Evolutionary conservation across 2,329 filamentous ascomycete species (phyloP).

Genomic region (Beauveria rudraprayagi): DNA sequence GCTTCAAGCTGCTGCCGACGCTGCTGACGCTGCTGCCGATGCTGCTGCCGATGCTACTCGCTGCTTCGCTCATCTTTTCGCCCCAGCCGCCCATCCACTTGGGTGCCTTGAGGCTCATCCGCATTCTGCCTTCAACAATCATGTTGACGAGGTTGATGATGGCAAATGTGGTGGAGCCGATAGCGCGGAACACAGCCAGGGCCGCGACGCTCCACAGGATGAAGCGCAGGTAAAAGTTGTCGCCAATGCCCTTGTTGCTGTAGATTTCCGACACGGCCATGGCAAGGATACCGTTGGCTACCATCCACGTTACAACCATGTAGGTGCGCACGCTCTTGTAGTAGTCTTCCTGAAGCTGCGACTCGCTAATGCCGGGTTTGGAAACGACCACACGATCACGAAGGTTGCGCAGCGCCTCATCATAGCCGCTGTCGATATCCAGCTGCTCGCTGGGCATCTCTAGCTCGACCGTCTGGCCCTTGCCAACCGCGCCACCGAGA

Average conservation of each 20-base stretch:
- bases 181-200: slow-evolving; percentile 77
- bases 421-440: slow-evolving; percentile 95
- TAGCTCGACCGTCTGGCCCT: slow-evolving; percentile 77
- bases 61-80: slow-evolving; percentile 37
- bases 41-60: slow-evolving; percentile 42
- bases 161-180: slow-evolving; percentile 75
- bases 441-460: slow-evolving; percentile 98
- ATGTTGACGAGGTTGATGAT: slow-evolving; percentile 78
- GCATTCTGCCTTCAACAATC: slow-evolving; percentile 75
- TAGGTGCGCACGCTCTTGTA: slow-evolving; percentile 96
- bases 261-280: slow-evolving; percentile 92
- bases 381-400: slow-evolving; percentile 85
- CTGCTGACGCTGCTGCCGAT: slow-evolving; percentile 39
- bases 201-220: slow-evolving; percentile 87
- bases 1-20: slow-evolving; percentile 32
- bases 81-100: slow-evolving; percentile 40
- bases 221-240: slow-evolving; percentile 87
- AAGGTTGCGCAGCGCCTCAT: slow-evolving; percentile 92
- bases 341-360: slow-evolving; percentile 94
- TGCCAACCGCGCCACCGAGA: slow-evolving; percentile 74
- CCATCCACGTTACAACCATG: slow-evolving; percentile 94
- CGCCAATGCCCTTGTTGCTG: slow-evolving; percentile 57
- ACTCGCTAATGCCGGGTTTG: slow-evolving; percentile 51
- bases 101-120: slow-evolving; percentile 47
- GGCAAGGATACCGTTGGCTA: slow-evolving; percentile 82